phyloP scores from a whole-genome alignment of 345 rosid species.

The Jatropha curcas region DNA sequence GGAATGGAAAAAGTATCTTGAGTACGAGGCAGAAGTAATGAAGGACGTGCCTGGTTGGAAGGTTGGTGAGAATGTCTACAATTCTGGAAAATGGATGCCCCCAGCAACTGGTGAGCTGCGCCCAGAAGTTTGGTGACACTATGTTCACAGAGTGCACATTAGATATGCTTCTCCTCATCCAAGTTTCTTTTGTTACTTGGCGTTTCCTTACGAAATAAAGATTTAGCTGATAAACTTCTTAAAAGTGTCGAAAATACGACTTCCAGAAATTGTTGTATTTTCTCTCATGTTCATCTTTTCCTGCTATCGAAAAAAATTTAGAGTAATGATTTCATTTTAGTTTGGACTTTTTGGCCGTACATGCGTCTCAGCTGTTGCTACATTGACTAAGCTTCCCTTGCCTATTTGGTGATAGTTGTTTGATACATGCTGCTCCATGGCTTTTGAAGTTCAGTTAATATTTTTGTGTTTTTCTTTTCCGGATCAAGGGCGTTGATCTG shows the following conservation, averaged over 20 bases:
- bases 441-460: background rate
- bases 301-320: background rate
- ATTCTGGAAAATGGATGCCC: constrained; percentile 98
- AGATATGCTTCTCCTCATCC: background rate
- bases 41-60: constrained; percentile 99
- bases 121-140: constrained; percentile 87
- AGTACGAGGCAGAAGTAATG: constrained; percentile 98
- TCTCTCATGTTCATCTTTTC: background rate
- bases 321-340: background rate
- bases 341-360: background rate
- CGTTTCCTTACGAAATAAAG: constrained; percentile 18
- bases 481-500: background rate
- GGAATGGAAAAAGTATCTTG: constrained; percentile 96
- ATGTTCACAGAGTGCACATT: background rate
- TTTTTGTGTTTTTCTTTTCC: background rate
- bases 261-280: background rate
- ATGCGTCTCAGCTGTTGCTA: background rate
- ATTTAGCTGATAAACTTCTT: background rate
- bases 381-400: background rate
- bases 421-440: background rate
- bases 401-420: background rate
- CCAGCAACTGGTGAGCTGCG: constrained; percentile 99
- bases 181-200: constrained; percentile 9
- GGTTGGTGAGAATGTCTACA: constrained; percentile 91
- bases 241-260: constrained; percentile 1